A percentile compares a stretch with the other conserved stretches of the same genome.
Conservation (phyloP, 192 early-diverging fungal species). For the Chytriomyces confervae region DNA sequence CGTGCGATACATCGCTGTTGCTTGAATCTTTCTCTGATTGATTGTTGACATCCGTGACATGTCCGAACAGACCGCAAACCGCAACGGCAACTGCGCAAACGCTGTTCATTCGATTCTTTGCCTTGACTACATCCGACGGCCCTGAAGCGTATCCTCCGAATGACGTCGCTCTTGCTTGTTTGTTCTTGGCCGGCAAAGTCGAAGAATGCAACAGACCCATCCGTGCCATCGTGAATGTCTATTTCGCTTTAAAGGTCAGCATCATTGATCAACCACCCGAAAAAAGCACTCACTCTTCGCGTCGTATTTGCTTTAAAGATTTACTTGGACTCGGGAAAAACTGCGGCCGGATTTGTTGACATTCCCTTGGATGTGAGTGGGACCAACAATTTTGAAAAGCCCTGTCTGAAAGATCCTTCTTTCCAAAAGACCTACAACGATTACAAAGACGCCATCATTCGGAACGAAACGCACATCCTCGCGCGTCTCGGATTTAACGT, state of each 20-base stretch:
- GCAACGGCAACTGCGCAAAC: slow-evolving; percentile 96
- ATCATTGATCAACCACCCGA: slow-evolving; percentile 4
- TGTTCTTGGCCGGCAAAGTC: slow-evolving; percentile 59
- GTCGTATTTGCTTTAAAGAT: neutral
- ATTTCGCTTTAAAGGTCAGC: slow-evolving; percentile 53
- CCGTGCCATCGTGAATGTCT: slow-evolving; percentile 83
- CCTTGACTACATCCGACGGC: slow-evolving; percentile 68
- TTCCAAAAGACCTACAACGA: slow-evolving; percentile 65
- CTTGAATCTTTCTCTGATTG: neutral
- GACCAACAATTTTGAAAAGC: neutral
- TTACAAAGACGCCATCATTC: slow-evolving; percentile 78
- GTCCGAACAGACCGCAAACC: slow-evolving; percentile 77
- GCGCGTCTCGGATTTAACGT: slow-evolving; percentile 91
- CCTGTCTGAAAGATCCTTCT: neutral
- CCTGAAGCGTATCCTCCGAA: slow-evolving; percentile 61
- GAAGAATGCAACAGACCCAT: slow-evolving; percentile 83
- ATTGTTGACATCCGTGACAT: neutral
- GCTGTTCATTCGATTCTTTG: slow-evolving; percentile 93
- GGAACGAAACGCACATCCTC: slow-evolving; percentile 88
- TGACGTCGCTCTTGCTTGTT: slow-evolving; percentile 50
- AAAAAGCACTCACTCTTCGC: neutral
- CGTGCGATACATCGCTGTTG: neutral
- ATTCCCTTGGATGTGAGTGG: slow-evolving; percentile 9
- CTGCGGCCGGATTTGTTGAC: slow-evolving; percentile 21
- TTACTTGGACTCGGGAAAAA: neutral